These are phyloP conservation scores for Scheffersomyces illinoinensis DNA, from an alignment of 1,139 yeast genomes.

Conservation along the genomic window DNA sequence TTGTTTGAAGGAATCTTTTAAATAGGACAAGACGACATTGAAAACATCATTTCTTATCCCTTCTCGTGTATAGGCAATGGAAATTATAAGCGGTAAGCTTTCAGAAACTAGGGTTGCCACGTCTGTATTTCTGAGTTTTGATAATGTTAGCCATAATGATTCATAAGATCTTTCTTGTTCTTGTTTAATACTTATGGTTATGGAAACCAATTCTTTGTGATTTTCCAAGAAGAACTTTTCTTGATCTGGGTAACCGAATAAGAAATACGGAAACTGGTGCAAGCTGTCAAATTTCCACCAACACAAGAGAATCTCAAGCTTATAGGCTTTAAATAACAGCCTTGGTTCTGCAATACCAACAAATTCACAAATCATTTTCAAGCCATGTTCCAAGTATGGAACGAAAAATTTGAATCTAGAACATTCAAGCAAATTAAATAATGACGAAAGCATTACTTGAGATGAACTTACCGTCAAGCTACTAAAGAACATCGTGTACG, in stretches of 20 bases:
- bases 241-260: conserved; percentile 33
- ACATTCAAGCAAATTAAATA: conserved; percentile 46
- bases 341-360: conserved; percentile 14
- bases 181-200: conserved; percentile 27
- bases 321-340: conserved; percentile 28
- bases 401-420: conserved; percentile 32
- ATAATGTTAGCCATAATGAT: conserved; percentile 9
- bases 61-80: conserved; percentile 45
- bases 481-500: conserved; percentile 38
- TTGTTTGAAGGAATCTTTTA: conserved; percentile 14
- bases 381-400: conserved; percentile 27
- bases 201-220: conserved; percentile 35
- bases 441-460: conserved; percentile 27
- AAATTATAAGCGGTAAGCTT: conserved; percentile 37
- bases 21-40: conserved; percentile 8
- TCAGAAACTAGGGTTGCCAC: conserved; percentile 24
- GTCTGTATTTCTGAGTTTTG: conserved; percentile 14
- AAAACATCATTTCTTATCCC: conserved; percentile 44
- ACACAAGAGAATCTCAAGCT: conserved; percentile 35
- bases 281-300: conserved; percentile 42
- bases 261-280: conserved; percentile 36
- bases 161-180: conserved; percentile 4
- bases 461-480: conserved; percentile 28
- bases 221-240: conserved; percentile 28
- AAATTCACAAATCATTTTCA: conserved; percentile 20